phyloP scores from a whole-genome alignment of 1,284 basidiomycete genomes.

The Ustilago trichophora region DNA sequence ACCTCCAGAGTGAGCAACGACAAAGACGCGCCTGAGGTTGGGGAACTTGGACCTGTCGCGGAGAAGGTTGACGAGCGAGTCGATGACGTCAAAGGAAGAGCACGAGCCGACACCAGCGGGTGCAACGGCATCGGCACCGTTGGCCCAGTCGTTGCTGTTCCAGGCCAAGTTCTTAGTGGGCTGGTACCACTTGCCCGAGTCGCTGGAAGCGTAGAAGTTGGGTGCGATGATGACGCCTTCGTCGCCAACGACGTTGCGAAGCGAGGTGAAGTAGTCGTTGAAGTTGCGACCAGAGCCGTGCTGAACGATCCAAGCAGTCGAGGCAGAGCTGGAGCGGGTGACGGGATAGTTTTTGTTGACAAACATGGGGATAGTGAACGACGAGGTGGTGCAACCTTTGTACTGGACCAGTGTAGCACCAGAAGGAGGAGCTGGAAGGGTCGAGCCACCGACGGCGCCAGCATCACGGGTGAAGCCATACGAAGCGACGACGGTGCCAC shows the following conservation, averaged over 20 bases:
- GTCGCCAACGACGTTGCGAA: conserved; percentile 37
- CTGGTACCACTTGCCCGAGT: conserved; percentile 28
- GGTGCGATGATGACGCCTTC: conserved; percentile 34
- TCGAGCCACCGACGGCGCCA: neutral
- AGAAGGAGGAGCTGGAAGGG: conserved; percentile 8
- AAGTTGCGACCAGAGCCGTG: conserved; percentile 44
- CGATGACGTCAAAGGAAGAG: conserved; percentile 51
- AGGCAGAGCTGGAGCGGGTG: conserved; percentile 4
- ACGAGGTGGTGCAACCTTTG: conserved; percentile 11
- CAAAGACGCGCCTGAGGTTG: conserved; percentile 27
- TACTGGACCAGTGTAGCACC: conserved; percentile 30
- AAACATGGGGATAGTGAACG: conserved; percentile 35
- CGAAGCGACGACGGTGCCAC: conserved; percentile 14
- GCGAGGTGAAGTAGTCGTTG: conserved; percentile 38
- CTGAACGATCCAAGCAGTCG: conserved; percentile 44
- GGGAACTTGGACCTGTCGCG: conserved; percentile 36
- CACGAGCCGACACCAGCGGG: conserved; percentile 13
- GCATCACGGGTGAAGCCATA: conserved; percentile 16
- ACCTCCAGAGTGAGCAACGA: conserved; percentile 47
- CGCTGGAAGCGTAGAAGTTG: conserved; percentile 26
- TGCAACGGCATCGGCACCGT: conserved; percentile 32
- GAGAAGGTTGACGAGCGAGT: conserved; percentile 30
- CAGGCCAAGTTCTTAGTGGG: conserved; percentile 20
- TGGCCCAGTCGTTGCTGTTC: conserved; percentile 25
- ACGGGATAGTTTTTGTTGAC: conserved; percentile 42